phyloP scores from a whole-genome alignment of 1,139 yeast genomes.

The Suzukiozyma palmioleophila region DNA sequence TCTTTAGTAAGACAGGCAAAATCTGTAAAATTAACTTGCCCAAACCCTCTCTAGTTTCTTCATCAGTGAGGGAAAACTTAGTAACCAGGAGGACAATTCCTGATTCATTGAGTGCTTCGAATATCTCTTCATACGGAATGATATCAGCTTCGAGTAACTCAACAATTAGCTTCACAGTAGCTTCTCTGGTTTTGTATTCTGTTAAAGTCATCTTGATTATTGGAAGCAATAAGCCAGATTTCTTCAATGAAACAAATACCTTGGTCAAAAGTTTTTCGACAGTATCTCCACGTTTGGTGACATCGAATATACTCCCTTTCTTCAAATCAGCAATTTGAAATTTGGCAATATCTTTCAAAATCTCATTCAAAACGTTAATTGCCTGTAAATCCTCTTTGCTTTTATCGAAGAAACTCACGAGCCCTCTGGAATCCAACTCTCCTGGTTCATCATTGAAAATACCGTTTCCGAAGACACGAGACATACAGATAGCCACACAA shows the following conservation, averaged over 20 bases:
- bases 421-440: neutral
- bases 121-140: slow-evolving; percentile 31
- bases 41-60: slow-evolving; percentile 26
- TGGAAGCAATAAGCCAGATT: slow-evolving; percentile 27
- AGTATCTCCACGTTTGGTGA: slow-evolving; percentile 12
- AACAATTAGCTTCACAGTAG: slow-evolving; percentile 21
- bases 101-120: slow-evolving; percentile 26
- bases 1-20: slow-evolving; percentile 19
- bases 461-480: no score
- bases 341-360: slow-evolving; percentile 2
- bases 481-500: no score
- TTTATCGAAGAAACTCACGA: neutral
- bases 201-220: slow-evolving; percentile 25
- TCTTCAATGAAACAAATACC: slow-evolving; percentile 24
- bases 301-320: neutral
- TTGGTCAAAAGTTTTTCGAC: slow-evolving; percentile 20
- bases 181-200: slow-evolving; percentile 26
- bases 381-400: neutral
- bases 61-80: slow-evolving; percentile 23
- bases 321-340: slow-evolving; percentile 3
- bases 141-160: slow-evolving; percentile 26
- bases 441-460: neutral
- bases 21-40: slow-evolving; percentile 24
- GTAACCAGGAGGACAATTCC: slow-evolving; percentile 30
- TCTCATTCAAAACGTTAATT: neutral